A percentile compares a stretch with the other conserved stretches of the same genome.
phyloP scores from a whole-genome alignment of 2,329 filamentous ascomycete species.

The Knufia petricola region DNA sequence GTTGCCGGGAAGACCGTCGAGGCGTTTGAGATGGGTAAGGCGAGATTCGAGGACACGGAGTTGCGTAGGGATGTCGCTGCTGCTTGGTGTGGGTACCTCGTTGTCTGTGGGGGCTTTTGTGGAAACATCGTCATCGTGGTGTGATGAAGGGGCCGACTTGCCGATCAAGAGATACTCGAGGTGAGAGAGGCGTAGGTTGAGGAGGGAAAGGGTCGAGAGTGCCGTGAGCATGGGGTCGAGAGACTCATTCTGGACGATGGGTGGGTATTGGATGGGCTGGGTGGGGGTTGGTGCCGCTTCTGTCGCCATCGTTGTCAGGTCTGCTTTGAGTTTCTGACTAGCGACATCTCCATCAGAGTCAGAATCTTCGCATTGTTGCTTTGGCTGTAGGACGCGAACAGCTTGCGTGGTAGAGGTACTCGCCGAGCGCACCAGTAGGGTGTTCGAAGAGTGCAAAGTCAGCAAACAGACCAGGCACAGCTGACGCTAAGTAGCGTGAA shows the following conservation, averaged over 20 bases:
- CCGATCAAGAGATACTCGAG: conserved; percentile 38
- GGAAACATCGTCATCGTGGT: conserved; percentile 6
- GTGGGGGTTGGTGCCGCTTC: background rate
- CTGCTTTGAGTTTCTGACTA: too few relatives aligned
- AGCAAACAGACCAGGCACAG: background rate
- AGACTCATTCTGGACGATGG: background rate
- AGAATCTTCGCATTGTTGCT: too few relatives aligned
- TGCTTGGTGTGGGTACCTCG: background rate
- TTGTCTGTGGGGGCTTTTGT: conserved; percentile 12
- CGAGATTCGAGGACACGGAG: conserved; percentile 4
- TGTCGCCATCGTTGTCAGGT: background rate
- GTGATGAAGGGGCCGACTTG: background rate
- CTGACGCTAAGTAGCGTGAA: too few relatives aligned
- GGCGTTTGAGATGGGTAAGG: conserved; percentile 11
- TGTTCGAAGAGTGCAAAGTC: background rate
- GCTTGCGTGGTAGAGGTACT: too few relatives aligned
- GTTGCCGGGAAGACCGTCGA: conserved; percentile 14
- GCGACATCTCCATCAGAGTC: too few relatives aligned
- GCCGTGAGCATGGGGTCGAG: conserved; percentile 15
- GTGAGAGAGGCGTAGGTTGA: conserved; percentile 35
- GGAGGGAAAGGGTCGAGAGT: conserved; percentile 24
- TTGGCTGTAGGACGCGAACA: too few relatives aligned
- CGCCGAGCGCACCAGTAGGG: too few relatives aligned
- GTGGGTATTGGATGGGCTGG: background rate
- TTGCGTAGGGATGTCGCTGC: conserved; percentile 2